Conservation (phyloP, 2,329 filamentous ascomycete genomes). For the Fusarium floridanum region DNA sequence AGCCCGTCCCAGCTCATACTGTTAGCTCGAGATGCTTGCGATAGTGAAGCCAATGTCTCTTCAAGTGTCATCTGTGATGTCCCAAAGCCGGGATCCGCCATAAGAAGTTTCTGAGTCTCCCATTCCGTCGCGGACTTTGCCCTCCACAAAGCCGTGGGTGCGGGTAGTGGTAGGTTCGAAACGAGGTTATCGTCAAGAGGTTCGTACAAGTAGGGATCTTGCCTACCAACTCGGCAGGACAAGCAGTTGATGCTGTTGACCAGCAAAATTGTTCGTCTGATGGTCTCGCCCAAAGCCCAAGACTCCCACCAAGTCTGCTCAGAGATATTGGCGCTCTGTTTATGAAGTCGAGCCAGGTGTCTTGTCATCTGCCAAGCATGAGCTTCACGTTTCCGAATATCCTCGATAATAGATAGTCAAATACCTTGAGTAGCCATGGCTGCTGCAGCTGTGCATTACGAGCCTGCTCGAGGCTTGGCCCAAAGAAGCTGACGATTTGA, state of each 20-base stretch:
- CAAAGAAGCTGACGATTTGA: not conserved
- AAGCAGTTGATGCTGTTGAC: not conserved
- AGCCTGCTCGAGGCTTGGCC: not conserved
- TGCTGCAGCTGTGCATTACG: not conserved
- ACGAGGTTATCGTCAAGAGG: not conserved
- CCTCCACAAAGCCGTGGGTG: not conserved
- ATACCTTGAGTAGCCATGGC: not conserved
- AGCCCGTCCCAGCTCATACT: not conserved
- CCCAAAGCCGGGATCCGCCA: not conserved
- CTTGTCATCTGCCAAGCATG: not conserved
- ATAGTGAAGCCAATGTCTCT: not conserved
- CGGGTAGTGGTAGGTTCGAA: not conserved
- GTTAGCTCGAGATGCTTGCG: not conserved
- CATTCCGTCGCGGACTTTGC: not conserved
- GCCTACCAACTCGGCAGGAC: not conserved
- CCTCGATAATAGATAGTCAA: too few species aligned
- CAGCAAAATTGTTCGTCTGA: not conserved
- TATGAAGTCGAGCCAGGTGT: not conserved
- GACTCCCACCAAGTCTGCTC: not conserved
- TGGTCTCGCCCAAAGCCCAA: not conserved
- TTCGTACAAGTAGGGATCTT: not conserved
- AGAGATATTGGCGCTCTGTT: not conserved
- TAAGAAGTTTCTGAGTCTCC: not conserved
- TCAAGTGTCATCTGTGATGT: not conserved
- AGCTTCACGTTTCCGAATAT: too few species aligned